Evolutionary conservation across 2,329 filamentous ascomycete genomes (phyloP).

Genomic region (Lomentospora prolificans): DNA sequence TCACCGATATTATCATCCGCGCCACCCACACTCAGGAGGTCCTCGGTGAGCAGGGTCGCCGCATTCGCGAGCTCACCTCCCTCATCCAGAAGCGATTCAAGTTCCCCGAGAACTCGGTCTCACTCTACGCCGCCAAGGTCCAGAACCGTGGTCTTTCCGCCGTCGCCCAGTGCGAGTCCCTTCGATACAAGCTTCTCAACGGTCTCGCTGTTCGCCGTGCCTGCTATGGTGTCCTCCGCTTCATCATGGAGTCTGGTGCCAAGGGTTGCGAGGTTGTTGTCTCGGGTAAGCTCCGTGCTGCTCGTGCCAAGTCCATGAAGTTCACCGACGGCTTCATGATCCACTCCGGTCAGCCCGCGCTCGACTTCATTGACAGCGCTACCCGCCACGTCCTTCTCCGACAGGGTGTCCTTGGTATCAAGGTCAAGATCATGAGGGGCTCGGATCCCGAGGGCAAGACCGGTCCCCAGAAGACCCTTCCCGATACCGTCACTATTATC

Average conservation of each 20-base stretch:
- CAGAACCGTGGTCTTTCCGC: constrained; percentile 99
- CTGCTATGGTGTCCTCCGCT: constrained; percentile 99
- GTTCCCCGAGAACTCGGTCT: constrained; percentile 99
- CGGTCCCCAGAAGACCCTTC: constrained; percentile 92
- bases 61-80: constrained; percentile 99
- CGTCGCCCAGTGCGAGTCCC: constrained; percentile 99
- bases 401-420: constrained; percentile 99
- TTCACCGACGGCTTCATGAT: constrained; percentile 99
- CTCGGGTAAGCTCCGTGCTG: constrained; percentile 96
- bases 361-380: constrained; percentile 98
- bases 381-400: constrained; percentile 99
- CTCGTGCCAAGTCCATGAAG: constrained; percentile 99
- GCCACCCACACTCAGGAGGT: constrained; percentile 99
- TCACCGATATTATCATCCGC: constrained; percentile 99
- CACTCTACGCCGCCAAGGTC: constrained; percentile 99
- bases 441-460: constrained; percentile 99
- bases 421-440: constrained; percentile 99
- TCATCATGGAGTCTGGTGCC: constrained; percentile 99
- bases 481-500: constrained; percentile 98
- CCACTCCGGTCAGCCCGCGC: constrained; percentile 98
- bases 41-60: constrained; percentile 98
- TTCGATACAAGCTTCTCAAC: constrained; percentile 99
- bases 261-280: constrained; percentile 99
- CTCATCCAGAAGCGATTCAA: constrained; percentile 99
- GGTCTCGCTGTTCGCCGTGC: constrained; percentile 96